A percentile compares a stretch with the other conserved stretches of the same genome.
Evolutionary conservation across 2,329 filamentous ascomycete species (phyloP).

Genomic region (Graphilbum sp.): DNA sequence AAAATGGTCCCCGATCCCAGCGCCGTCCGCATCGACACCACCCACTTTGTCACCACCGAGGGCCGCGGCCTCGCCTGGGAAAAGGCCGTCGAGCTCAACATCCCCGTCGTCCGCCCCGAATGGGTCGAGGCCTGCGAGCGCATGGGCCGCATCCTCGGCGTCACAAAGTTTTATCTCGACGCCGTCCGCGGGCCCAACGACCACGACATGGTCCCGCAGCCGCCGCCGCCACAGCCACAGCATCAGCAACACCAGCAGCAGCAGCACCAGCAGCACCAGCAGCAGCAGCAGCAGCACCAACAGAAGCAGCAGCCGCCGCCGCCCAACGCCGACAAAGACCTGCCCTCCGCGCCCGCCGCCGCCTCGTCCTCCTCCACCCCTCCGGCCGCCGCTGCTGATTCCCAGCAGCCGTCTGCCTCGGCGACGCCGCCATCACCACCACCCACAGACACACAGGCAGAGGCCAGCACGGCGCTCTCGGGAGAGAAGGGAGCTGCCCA

Average conservation of each 20-base stretch:
- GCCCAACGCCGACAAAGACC: constrained; percentile 18
- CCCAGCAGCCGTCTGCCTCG: background rate
- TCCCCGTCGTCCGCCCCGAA: constrained; percentile 89
- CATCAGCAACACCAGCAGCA: no score
- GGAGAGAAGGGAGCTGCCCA: constrained; percentile 16
- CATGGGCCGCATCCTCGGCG: constrained; percentile 81
- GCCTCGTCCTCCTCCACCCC: no score
- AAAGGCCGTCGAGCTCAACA: constrained; percentile 93
- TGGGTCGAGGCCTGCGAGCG: constrained; percentile 96
- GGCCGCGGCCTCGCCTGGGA: constrained; percentile 84
- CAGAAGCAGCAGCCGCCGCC: no score
- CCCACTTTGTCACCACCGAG: constrained; percentile 94
- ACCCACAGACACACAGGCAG: constrained; percentile 2
- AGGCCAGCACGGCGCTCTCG: constrained; percentile 12
- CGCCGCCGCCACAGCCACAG: constrained; percentile 5
- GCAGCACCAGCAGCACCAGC: no score
- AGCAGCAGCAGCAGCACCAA: no score
- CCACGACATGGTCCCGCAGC: constrained; percentile 1
- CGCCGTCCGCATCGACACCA: constrained; percentile 86
- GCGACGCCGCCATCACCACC: background rate
- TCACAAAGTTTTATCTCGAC: constrained; percentile 91
- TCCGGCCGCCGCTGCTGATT: no score
- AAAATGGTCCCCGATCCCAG: constrained; percentile 55
- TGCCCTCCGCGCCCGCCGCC: constrained; percentile 12
- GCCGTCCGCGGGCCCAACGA: constrained; percentile 34